phyloP scores from a whole-genome alignment of 2,329 filamentous ascomycete species.

The Aspergillus pseudoterreus region DNA sequence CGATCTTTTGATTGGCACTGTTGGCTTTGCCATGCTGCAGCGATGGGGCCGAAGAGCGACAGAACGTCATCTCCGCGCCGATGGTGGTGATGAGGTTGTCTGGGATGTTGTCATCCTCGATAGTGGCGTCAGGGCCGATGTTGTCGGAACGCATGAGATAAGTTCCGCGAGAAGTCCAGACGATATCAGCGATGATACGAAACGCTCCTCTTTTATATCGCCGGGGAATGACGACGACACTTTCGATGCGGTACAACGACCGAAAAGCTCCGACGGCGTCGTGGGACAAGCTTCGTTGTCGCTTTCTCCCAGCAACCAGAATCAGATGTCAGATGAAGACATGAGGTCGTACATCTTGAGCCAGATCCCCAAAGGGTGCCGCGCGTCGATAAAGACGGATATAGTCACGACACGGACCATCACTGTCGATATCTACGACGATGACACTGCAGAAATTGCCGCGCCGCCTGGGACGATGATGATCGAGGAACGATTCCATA shows the following conservation, averaged over 20 bases:
- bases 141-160: conserved; percentile 40
- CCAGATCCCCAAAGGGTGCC: conserved; percentile 41
- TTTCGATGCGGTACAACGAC: conserved; percentile 39
- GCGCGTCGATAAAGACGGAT: conserved; percentile 42
- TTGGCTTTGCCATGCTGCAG: conserved; percentile 45
- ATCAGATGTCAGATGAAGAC: conserved; percentile 43
- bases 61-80: conserved; percentile 37
- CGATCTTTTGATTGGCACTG: conserved; percentile 42
- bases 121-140: conserved; percentile 44
- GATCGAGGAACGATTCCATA: conserved; percentile 44
- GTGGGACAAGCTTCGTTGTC: conserved; percentile 25
- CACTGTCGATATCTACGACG: conserved; percentile 45
- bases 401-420: conserved; percentile 43
- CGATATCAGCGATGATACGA: conserved; percentile 43
- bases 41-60: conserved; percentile 45
- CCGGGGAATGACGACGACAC: conserved; percentile 33
- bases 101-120: conserved; percentile 50
- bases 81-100: conserved; percentile 41
- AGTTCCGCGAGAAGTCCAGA: conserved; percentile 35
- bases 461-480: conserved; percentile 45
- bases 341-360: conserved; percentile 46
- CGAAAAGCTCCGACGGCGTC: conserved; percentile 20
- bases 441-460: conserved; percentile 39
- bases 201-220: conserved; percentile 51
- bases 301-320: conserved; percentile 33